Evolutionary conservation across 1,284 basidiomycete species (phyloP).

Genomic region (Ceratobasidium theobromae): DNA sequence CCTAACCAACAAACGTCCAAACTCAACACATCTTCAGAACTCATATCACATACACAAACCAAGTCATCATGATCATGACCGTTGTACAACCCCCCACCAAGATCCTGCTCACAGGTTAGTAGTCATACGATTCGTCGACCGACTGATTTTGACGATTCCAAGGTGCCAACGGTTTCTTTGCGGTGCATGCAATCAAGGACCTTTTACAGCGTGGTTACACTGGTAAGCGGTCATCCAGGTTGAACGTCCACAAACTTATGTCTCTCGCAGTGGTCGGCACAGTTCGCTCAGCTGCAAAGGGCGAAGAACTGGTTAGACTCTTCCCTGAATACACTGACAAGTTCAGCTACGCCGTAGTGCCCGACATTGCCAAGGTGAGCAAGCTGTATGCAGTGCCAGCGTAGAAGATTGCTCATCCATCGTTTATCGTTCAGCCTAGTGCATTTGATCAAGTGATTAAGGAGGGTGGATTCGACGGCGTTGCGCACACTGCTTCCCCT

Average conservation of each 20-base stretch:
- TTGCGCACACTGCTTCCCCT: constrained; percentile 25
- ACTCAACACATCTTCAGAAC: no score
- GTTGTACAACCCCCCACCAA: neutral
- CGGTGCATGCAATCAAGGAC: neutral
- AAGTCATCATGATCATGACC: no score
- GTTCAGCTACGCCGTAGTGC: neutral
- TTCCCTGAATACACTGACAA: neutral
- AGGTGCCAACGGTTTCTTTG: constrained; percentile 23
- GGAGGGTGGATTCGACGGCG: constrained; percentile 2
- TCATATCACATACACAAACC: no score
- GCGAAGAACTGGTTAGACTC: constrained; percentile 1
- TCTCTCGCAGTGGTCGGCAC: constrained; percentile 6
- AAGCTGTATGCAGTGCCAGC: neutral
- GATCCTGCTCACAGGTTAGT: constrained; percentile 7
- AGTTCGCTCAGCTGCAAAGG: constrained; percentile 3
- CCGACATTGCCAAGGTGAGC: constrained; percentile 3
- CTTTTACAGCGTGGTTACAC: constrained; percentile 4
- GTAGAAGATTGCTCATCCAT: neutral
- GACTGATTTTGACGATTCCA: no score
- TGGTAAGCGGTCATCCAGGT: neutral
- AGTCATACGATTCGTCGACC: no score
- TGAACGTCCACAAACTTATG: neutral
- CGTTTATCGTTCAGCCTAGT: neutral
- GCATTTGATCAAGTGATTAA: constrained; percentile 25
- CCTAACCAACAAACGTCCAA: no score